Evolutionary conservation across 768 basidiomycete genomes (phyloP), one percentile per base, ranked within the genome.

Genomic region (Boletus insuetus): DNA sequence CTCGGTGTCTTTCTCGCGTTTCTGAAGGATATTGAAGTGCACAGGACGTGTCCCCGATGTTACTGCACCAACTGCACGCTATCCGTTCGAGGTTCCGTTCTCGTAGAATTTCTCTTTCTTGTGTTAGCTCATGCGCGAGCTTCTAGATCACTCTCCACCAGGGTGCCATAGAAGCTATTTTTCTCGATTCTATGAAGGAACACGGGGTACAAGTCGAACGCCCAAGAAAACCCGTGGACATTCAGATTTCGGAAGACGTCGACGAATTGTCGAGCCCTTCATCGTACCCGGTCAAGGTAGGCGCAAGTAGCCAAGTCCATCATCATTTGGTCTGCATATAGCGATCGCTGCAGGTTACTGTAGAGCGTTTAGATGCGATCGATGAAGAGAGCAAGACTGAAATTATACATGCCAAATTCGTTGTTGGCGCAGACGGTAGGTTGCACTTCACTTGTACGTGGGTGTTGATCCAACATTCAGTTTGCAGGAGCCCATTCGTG

Each of bases 1-100:
- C 19, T 17, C 47, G 19, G 4, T 12, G 13, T 26, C 12, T 31
- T 34, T 44, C 46, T 42, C 19, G 24, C 14, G 29, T 40, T 19
- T 43, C 48, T 59, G 24, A 54, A 26, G n/a, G 44, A 40, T 51
- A 24, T 35, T 29, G 0, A 60, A 89, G 86, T 75, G 85, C 17
- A 83, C 82, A 9, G 81, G 84, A 42, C 81, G 85, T 16, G 80
- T 79, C 2, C 75, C 84, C 16, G 84, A 87, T 63, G 77, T 89
- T 24, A 80, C 78, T 6, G 82, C 84, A 1, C 74, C 81, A 3
- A 79, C 78, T 22, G 86, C 87, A 2, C 79, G 87, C 19, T 91
- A 80, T 69, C 87, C 86, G 12, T 90, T 87, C 56, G 86, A 87
- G 74, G 88, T 84, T 55, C 51, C 57, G 26, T 42, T n/a, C 29